Conservation (phyloP, 2,329 filamentous ascomycete species). For the Aspergillus sp. region DNA sequence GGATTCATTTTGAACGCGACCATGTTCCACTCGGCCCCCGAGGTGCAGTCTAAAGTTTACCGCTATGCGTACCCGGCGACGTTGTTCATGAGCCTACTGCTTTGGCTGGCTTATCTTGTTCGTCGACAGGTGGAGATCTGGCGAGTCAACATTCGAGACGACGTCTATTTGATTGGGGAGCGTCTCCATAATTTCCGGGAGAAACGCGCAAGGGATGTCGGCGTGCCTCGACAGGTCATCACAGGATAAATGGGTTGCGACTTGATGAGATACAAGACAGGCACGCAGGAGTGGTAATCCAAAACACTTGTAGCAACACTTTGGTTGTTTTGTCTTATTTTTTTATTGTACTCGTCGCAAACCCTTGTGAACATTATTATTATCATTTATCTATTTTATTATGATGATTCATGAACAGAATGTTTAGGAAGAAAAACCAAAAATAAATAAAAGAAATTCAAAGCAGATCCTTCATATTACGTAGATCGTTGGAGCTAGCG, state of each 20-base stretch:
- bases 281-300: not conserved
- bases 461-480: not conserved
- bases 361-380: not conserved
- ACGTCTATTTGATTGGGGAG: slow-evolving; percentile 95
- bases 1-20: slow-evolving; percentile 54
- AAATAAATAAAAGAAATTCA: not conserved
- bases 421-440: not conserved
- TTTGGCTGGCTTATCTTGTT: slow-evolving; percentile 39
- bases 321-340: not conserved
- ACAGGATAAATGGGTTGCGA: slow-evolving; percentile 25
- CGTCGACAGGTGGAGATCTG: slow-evolving; percentile 66
- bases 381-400: not conserved
- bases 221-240: slow-evolving; percentile 38
- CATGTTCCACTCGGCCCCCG: slow-evolving; percentile 30
- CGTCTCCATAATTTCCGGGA: slow-evolving; percentile 91
- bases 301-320: not conserved
- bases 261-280: not conserved
- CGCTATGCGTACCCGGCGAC: slow-evolving; percentile 73
- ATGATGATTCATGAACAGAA: not conserved
- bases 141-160: slow-evolving; percentile 81
- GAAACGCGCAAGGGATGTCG: slow-evolving; percentile 41
- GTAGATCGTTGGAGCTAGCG: not conserved
- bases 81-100: slow-evolving; percentile 54
- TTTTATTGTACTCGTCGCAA: not conserved
- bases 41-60: slow-evolving; percentile 50